Conservation (phyloP, 2,329 filamentous ascomycete species). For the Phialemoniopsis sp. region DNA sequence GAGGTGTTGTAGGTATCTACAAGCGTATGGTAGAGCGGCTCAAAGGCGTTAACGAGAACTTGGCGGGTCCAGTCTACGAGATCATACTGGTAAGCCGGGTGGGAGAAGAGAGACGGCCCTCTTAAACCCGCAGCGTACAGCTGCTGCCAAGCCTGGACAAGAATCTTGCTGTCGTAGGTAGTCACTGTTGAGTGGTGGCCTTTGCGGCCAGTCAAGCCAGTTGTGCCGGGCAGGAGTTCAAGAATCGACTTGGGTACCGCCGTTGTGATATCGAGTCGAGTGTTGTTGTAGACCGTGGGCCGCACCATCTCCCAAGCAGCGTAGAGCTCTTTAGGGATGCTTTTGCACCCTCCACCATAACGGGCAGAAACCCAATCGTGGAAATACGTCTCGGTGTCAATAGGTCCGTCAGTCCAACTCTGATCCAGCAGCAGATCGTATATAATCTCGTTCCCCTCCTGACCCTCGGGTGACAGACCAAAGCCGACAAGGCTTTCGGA, state of each 20-base stretch:
- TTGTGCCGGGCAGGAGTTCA: constrained; percentile 36
- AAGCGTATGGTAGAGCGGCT: constrained; percentile 28
- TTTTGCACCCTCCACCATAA: constrained; percentile 23
- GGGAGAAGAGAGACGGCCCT: constrained; percentile 28
- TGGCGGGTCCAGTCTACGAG: constrained; percentile 45
- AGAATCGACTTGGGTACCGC: constrained; percentile 40
- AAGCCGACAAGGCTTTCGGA: constrained; percentile 39
- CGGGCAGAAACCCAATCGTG: constrained; percentile 36
- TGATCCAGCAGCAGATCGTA: constrained; percentile 47
- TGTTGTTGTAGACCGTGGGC: constrained; percentile 43
- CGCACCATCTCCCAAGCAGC: constrained; percentile 40
- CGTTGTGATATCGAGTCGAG: constrained; percentile 27
- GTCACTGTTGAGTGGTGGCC: constrained; percentile 36
- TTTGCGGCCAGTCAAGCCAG: constrained; percentile 30
- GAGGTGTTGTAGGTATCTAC: constrained; percentile 24
- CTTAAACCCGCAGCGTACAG: constrained; percentile 27
- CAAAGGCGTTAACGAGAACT: constrained; percentile 41
- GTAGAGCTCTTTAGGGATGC: constrained; percentile 26
- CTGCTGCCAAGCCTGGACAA: constrained; percentile 32
- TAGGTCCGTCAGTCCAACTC: constrained; percentile 37
- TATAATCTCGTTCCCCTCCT: constrained; percentile 49
- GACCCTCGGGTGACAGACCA: constrained; percentile 43
- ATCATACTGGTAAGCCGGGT: constrained; percentile 38
- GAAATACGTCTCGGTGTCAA: constrained; percentile 41
- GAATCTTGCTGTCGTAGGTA: constrained; percentile 30